phyloP scores from a whole-genome alignment of 805 yeast genomes.

The Clavispora vitiphila region DNA sequence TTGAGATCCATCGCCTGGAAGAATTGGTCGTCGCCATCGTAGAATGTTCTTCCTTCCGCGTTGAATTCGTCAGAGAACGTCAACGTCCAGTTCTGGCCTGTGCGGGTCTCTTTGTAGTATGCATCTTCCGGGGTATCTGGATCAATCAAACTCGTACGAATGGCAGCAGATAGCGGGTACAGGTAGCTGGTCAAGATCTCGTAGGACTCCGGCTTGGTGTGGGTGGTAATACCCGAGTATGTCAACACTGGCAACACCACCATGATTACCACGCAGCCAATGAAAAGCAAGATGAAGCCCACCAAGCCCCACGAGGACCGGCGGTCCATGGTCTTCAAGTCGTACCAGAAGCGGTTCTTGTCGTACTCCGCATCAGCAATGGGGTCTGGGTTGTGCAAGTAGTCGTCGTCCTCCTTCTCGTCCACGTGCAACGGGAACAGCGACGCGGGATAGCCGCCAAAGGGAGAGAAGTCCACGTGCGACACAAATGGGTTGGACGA shows the following conservation, averaged over 20 bases:
- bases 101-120: constrained; percentile 21
- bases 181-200: constrained; percentile 19
- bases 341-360: constrained; percentile 58
- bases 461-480: constrained; percentile 71
- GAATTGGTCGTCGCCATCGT: constrained; percentile 42
- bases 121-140: constrained; percentile 38
- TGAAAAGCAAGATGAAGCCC: constrained; percentile 53
- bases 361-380: constrained; percentile 85
- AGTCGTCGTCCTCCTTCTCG: constrained; percentile 93
- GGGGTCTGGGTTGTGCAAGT: constrained; percentile 94
- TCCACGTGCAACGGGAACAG: constrained; percentile 87
- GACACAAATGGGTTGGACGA: constrained; percentile 33
- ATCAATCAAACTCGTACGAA: constrained; percentile 32
- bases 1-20: constrained; percentile 37
- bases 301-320: constrained; percentile 56
- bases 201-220: constrained; percentile 23
- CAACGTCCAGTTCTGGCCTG: constrained; percentile 48
- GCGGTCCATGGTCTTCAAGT: constrained; percentile 61
- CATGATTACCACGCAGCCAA: constrained; percentile 66
- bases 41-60: constrained; percentile 40
- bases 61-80: constrained; percentile 41
- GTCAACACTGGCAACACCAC: constrained; percentile 81
- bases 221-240: constrained; percentile 59
- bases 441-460: constrained; percentile 95
- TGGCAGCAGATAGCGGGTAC: constrained; percentile 33